Percentiles rank a stretch among this genome's conserved stretches.
phyloP scores from a whole-genome alignment of 140 eudicot species.

The Erigeron philadelphicus region DNA sequence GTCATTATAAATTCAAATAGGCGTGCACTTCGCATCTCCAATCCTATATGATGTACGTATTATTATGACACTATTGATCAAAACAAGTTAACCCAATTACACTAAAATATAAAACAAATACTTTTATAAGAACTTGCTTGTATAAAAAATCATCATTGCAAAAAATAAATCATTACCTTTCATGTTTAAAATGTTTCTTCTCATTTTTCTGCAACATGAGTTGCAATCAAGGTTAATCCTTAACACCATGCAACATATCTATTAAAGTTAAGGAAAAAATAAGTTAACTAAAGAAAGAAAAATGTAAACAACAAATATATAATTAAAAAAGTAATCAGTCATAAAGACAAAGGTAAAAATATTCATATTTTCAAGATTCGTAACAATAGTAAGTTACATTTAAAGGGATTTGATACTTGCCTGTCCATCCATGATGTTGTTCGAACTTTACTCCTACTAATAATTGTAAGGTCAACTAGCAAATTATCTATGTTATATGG shows the following conservation, averaged over 20 bases:
- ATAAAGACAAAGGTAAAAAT: neutral
- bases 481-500: constrained; percentile 2
- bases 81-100: too few relatives aligned
- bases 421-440: constrained; percentile 35
- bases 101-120: too few relatives aligned
- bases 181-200: constrained; percentile 68
- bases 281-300: neutral
- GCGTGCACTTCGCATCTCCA: too few relatives aligned
- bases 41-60: too few relatives aligned
- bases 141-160: too few relatives aligned
- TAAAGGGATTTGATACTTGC: constrained; percentile 12
- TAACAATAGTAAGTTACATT: neutral
- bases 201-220: constrained; percentile 73
- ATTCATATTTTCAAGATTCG: neutral
- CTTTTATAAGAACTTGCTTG: too few relatives aligned
- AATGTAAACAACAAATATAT: neutral
- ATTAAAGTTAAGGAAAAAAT: neutral
- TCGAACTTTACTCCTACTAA: neutral
- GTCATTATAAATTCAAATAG: too few relatives aligned
- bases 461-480: neutral
- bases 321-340: too few relatives aligned
- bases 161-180: constrained; percentile 43
- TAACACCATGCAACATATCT: constrained; percentile 79
- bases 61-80: too few relatives aligned
- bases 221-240: constrained; percentile 78